phyloP scores from a whole-genome alignment of 352 stramenopile species.

The Phytophthora palmivora region DNA sequence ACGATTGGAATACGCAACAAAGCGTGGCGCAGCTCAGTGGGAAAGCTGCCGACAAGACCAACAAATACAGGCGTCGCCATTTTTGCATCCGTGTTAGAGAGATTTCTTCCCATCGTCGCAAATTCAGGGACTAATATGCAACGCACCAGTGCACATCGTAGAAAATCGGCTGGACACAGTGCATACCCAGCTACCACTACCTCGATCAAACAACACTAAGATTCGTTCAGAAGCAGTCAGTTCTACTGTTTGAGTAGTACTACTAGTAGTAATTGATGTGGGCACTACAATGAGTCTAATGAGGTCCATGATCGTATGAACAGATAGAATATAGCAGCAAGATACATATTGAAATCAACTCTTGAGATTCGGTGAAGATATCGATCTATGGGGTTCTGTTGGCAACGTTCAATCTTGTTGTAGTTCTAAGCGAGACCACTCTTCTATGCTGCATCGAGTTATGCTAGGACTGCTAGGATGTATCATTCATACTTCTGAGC shows the following conservation, averaged over 20 bases:
- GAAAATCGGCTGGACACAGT: conserved; percentile 13
- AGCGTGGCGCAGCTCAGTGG: conserved; percentile 27
- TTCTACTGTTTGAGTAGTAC: too few species aligned
- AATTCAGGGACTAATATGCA: not conserved
- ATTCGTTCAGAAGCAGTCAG: conserved; percentile 27
- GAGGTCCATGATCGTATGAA: conserved; percentile 3
- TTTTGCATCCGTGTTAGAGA: conserved; percentile 24
- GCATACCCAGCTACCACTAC: conserved; percentile 7
- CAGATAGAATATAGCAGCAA: too few species aligned
- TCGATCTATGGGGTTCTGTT: too few species aligned
- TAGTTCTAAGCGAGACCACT: too few species aligned
- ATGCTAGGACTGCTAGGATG: too few species aligned
- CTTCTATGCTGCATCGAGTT: too few species aligned
- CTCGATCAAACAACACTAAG: conserved; percentile 19
- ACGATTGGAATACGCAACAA: conserved; percentile 11
- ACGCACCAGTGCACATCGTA: not conserved
- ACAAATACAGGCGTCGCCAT: conserved; percentile 25
- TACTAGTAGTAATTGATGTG: too few species aligned
- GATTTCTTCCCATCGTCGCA: conserved; percentile 4
- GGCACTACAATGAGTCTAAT: not conserved
- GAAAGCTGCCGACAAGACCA: conserved; percentile 26
- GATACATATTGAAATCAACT: too few species aligned
- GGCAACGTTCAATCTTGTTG: too few species aligned
- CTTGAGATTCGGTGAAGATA: too few species aligned
- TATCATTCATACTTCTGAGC: not conserved